Evolutionary conservation across 345 rosid genomes (phyloP).

Genomic region (Camelina laxa): DNA sequence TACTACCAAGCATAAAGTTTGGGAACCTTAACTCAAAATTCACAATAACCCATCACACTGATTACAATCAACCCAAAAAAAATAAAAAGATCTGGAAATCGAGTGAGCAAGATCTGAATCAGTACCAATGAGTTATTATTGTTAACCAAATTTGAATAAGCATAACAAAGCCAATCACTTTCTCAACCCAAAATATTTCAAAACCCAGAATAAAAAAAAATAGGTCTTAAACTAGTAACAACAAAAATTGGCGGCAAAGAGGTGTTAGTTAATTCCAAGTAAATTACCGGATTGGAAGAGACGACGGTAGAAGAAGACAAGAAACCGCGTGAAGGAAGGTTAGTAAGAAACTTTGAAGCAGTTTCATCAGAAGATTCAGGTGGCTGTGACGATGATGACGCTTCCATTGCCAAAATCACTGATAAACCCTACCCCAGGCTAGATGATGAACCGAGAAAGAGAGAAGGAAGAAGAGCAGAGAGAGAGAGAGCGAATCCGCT

Average conservation of each 20-base stretch:
- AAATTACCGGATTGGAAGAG: slow-evolving; percentile 71
- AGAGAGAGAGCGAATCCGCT: not conserved
- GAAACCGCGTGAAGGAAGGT: slow-evolving; percentile 88
- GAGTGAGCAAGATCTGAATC: not conserved
- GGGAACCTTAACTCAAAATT: not conserved
- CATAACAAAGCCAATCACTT: slow-evolving; percentile 19
- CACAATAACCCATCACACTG: not conserved
- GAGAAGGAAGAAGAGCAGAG: not conserved
- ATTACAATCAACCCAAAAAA: no score
- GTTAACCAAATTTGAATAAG: not conserved
- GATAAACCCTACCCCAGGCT: slow-evolving; percentile 46
- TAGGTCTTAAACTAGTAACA: not conserved
- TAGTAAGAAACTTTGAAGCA: slow-evolving; percentile 62
- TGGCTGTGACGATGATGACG: slow-evolving; percentile 52
- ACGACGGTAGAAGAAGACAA: slow-evolving; percentile 75
- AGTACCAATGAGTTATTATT: not conserved
- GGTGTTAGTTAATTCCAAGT: not conserved
- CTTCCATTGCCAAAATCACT: slow-evolving; percentile 61
- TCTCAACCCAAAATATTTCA: not conserved
- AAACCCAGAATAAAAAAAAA: not conserved
- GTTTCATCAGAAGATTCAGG: slow-evolving; percentile 47
- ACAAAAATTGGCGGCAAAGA: not conserved
- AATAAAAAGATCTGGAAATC: not conserved
- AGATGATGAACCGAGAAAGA: not conserved
- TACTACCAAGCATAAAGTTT: not conserved